Conservation (phyloP, 2,329 filamentous ascomycete species). For the Rhynchosporium agropyri region DNA sequence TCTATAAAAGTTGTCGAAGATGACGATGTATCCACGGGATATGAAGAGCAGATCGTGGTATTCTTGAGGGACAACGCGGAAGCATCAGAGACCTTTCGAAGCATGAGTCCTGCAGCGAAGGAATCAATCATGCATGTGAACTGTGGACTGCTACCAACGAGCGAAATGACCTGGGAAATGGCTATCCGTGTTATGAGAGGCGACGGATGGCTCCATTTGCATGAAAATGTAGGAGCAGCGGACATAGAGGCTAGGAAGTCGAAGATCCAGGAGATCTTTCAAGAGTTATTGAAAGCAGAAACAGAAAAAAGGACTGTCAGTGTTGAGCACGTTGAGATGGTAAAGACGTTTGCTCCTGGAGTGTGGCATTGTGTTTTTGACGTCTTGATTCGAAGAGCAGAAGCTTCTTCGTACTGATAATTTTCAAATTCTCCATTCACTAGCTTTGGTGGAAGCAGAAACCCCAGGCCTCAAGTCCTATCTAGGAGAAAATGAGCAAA, state of each 20-base stretch:
- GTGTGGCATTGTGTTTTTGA: constrained; percentile 74
- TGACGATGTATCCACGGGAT: constrained; percentile 44
- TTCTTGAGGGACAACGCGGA: constrained; percentile 70
- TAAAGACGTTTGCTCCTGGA: constrained; percentile 70
- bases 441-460: background rate
- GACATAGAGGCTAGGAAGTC: constrained; percentile 49
- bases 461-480: no score
- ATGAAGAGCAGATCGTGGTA: constrained; percentile 61
- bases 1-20: constrained; percentile 55
- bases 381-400: constrained; percentile 45
- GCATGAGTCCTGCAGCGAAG: constrained; percentile 35
- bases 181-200: constrained; percentile 51
- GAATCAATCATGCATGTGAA: constrained; percentile 58
- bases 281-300: constrained; percentile 24
- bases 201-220: constrained; percentile 63
- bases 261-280: constrained; percentile 34
- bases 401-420: background rate
- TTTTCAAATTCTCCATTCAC: background rate
- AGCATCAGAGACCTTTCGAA: constrained; percentile 34
- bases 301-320: constrained; percentile 33
- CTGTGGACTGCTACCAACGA: constrained; percentile 63
- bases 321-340: constrained; percentile 62
- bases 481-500: no score
- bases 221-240: constrained; percentile 63
- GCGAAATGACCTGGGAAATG: constrained; percentile 55